phyloP scores from a whole-genome alignment of 176 grass and related monocot genomes.

The Musa troglodytarum region DNA sequence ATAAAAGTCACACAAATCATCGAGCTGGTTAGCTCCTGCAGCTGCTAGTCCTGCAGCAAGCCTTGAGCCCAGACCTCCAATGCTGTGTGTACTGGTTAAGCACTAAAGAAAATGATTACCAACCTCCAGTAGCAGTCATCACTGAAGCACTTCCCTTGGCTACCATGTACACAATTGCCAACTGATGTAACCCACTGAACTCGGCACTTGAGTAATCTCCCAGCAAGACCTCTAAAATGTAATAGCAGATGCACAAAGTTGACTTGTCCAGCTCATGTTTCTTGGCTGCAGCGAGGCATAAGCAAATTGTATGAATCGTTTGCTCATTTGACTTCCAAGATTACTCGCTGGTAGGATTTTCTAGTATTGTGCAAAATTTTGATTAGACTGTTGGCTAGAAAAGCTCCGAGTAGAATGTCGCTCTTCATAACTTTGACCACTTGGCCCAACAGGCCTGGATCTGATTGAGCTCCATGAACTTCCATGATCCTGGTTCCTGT shows the following conservation, averaged over 20 bases:
- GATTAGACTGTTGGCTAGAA: constrained; percentile 38
- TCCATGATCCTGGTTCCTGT: constrained; percentile 32
- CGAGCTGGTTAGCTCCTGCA: background rate
- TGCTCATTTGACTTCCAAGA: constrained; percentile 20
- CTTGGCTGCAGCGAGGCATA: constrained; percentile 24
- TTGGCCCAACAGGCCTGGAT: constrained; percentile 18
- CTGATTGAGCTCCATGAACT: constrained; percentile 47
- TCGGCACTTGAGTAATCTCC: constrained; percentile 29
- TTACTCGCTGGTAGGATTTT: constrained; percentile 26
- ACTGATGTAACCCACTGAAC: constrained; percentile 21
- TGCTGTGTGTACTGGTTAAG: constrained; percentile 33
- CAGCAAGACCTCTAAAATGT: constrained; percentile 35
- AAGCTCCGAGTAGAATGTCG: constrained; percentile 27
- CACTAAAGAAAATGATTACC: constrained; percentile 31
- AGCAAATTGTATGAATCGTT: constrained; percentile 16
- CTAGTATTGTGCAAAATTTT: constrained; percentile 27
- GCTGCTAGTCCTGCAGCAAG: constrained; percentile 26
- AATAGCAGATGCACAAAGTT: constrained; percentile 6
- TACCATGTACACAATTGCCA: constrained; percentile 26
- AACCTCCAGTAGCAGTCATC: constrained; percentile 37
- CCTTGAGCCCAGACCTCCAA: constrained; percentile 25
- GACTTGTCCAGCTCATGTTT: constrained; percentile 23
- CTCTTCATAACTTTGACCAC: constrained; percentile 26
- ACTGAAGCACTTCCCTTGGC: constrained; percentile 23
- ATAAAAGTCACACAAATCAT: background rate